Base-by-base conservation (phyloP, 306 rosid genomes). In the Quercus aquifolioides region DNA sequence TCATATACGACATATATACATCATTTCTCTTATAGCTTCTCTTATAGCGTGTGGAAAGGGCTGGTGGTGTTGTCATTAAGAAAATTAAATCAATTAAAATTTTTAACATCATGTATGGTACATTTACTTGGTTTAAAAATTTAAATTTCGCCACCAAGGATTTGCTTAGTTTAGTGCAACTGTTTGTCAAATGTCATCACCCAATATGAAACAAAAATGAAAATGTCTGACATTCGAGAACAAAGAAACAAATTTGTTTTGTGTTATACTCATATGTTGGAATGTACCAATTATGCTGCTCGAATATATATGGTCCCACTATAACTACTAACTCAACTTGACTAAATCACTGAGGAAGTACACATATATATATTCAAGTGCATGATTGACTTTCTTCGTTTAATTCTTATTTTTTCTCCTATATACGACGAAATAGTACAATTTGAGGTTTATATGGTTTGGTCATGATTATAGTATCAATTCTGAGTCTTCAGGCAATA, bases 401-500 rank as follows among this genome's bases (percentile, higher is more conserved):
- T 9, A 9, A 35, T 68, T 35, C 28, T 11, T 3, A 9, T 33
- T 17, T 8, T 1, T 4, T 68, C 20, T 14, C n/a, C 69, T 15
- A 64, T 15, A 64, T 19, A 8, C 9, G 41, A 23, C 59, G 28
- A 5, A 3, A 28, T 20, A 5, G 25, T 19, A 60, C 15, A 35
- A 33, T 67, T 65, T 63, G 69, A 63, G 41, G 11, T 2, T 78
- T 12, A 78, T 21, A 52, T 75, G 69, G 49, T 46, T 76, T 73
- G 41, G 14, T 64, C 80, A 86, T 73, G 82, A 86, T 84, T 81
- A 78, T 81, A 68, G 52, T 33, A 85, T 70, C 5, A 11, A 18
- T 60, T 38, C 55, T 41, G 55, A 43, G 52, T 26, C 71, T 11
- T 35, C 25, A 6, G 43, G 69, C 55, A 43, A 74, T 67, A 77